These are phyloP conservation scores for Microcyclospora tardicrescens DNA, from an alignment of 2,329 filamentous ascomycete genomes.

Conservation along the genomic window DNA sequence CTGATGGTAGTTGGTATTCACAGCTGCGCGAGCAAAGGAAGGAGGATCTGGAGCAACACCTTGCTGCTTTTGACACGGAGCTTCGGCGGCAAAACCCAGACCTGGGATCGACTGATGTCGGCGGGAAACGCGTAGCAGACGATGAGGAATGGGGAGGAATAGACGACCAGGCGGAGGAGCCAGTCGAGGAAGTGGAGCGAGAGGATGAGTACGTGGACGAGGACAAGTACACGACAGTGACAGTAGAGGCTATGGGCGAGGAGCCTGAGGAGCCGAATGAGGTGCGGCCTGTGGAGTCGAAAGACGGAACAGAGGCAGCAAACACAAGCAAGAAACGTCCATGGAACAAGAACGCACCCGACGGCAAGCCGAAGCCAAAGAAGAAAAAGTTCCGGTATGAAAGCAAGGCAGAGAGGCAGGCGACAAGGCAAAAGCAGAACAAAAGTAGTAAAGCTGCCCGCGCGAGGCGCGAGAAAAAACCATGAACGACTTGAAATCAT, in stretches of 20 bases:
- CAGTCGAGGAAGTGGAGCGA: conserved; percentile 9
- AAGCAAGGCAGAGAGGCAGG: conserved; percentile 65
- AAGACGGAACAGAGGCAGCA: conserved; percentile 12
- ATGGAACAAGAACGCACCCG: conserved; percentile 40
- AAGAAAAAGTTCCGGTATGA: conserved; percentile 93
- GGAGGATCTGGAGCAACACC: conserved; percentile 67
- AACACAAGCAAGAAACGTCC: conserved; percentile 26
- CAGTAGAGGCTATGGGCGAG: conserved; percentile 72
- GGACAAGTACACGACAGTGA: conserved; percentile 90
- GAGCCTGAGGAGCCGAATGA: conserved; percentile 24
- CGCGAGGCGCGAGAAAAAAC: conserved; percentile 22
- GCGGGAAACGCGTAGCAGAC: conserved; percentile 1
- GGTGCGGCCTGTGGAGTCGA: conserved; percentile 21
- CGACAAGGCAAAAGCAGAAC: conserved; percentile 48
- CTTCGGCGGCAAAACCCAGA: conserved; percentile 46
- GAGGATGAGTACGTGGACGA: conserved; percentile 95
- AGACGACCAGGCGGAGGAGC: conserved; percentile 4
- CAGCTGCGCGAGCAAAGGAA: conserved; percentile 76
- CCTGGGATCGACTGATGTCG: conserved; percentile 20
- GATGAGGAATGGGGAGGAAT: conserved; percentile 9
- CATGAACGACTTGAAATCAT: background rate
- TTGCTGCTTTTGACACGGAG: conserved; percentile 60
- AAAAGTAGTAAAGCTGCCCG: conserved; percentile 60
- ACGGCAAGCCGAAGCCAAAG: conserved; percentile 43
- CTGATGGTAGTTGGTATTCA: background rate